Evolutionary conservation across 2,329 filamentous ascomycete species (phyloP), one percentile per base, ranked within the genome.

Genomic region (Phialophora macrospora): DNA sequence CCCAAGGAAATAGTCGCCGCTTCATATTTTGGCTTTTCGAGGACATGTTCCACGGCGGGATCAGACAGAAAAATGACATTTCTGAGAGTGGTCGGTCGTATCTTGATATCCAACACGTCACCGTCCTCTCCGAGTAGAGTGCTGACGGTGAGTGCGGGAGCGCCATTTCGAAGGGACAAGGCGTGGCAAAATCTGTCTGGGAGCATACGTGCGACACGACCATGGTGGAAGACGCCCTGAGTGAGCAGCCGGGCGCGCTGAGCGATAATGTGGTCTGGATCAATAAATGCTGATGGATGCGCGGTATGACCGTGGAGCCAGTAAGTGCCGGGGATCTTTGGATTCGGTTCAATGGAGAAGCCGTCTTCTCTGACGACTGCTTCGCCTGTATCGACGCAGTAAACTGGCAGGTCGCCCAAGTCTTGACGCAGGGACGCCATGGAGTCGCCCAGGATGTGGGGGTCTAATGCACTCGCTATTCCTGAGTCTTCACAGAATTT

Each of bases 291-390:
- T 1, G 87, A 86, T 0, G 86, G 87, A 66, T 89, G 88, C 0
- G 87, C 86, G 57, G 89, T 80, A 73, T 89, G 87, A 6, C 87
- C 76, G 70, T 85, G 87, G 12, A 88, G 74, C 87, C 87, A 89
- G 68, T 81, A 83, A 1, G 76, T 76, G 5, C 77, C 82, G 8
- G 77, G 73, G 34, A 84, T 75, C 22, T 74, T 76, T 2, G 55
- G 34, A 17, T 63, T 58, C 6, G 61, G 63, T 71, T 87, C 84
- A 17, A 89, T 72, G 0, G 87, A 89, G 4, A 89, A 76, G 2
- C 85, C 87, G 70, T 89, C 87, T 67, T 89, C 87, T 64, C 88
- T 86, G 70, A 89, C 85, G 41, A 82, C 77, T 2, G 87, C 84
- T 8, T 74, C 76, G 2, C 76, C 75, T 68, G 79, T 78, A 68